Percentiles rank a stretch among this genome's conserved stretches.
Conservation (phyloP, 2,329 filamentous ascomycete genomes). For the Penicillium griseofulvum region DNA sequence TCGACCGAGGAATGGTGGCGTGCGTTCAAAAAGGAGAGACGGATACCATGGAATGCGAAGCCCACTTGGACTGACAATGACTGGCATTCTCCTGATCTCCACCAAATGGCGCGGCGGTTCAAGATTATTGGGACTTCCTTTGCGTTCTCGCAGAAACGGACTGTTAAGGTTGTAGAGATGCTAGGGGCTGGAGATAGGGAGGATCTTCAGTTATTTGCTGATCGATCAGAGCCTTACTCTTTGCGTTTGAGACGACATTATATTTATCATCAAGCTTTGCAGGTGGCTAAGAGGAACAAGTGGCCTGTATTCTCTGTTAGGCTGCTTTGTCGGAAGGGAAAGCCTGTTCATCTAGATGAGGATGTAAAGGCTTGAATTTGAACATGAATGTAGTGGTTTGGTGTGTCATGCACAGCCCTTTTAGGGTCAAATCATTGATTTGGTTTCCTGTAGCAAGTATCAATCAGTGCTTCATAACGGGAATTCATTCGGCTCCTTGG, state of each 20-base stretch:
- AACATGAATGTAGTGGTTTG: background rate
- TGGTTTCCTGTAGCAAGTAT: too few relatives aligned
- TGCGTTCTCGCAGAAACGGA: slow-evolving; percentile 18
- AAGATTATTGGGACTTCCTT: slow-evolving; percentile 26
- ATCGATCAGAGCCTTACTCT: slow-evolving; percentile 19
- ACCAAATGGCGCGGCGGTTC: slow-evolving; percentile 15
- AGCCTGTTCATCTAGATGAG: background rate
- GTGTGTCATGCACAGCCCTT: too few relatives aligned
- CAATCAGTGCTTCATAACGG: too few relatives aligned
- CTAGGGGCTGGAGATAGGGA: slow-evolving; percentile 5
- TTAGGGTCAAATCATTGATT: too few relatives aligned
- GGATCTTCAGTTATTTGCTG: slow-evolving; percentile 16
- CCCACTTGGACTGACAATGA: slow-evolving; percentile 16
- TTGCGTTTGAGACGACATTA: slow-evolving; percentile 18
- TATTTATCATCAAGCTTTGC: slow-evolving; percentile 16
- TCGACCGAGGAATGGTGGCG: slow-evolving; percentile 21
- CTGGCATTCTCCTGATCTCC: slow-evolving; percentile 21
- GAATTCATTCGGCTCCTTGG: too few relatives aligned
- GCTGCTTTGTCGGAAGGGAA: slow-evolving; percentile 19
- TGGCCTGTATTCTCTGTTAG: slow-evolving; percentile 13
- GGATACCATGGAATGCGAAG: slow-evolving; percentile 19
- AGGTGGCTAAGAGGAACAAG: slow-evolving; percentile 17
- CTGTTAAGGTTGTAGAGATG: slow-evolving; percentile 8
- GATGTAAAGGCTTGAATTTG: background rate
- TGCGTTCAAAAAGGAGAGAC: slow-evolving; percentile 20